Percentiles rank a stretch among this genome's conserved stretches.
These are phyloP conservation scores for Haplosporangium gracile DNA, from an alignment of 192 early-diverging fungal species.

Conservation along the genomic window DNA sequence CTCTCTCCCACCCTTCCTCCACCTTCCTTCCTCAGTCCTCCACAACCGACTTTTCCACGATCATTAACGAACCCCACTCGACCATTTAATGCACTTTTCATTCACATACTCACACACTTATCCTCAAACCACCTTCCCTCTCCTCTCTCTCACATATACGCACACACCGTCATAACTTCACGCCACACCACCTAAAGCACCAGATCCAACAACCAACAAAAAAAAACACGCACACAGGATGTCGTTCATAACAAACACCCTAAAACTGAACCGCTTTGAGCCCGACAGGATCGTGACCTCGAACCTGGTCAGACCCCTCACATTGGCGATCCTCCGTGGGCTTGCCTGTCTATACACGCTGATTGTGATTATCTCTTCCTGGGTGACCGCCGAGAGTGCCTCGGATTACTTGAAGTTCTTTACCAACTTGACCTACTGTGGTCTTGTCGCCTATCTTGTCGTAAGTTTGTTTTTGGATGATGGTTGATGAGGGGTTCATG, in stretches of 20 bases:
- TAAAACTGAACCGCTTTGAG: conserved; percentile 47
- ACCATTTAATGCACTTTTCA: too few species aligned
- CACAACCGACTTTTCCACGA: background rate
- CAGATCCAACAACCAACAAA: background rate
- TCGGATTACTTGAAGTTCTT: conserved; percentile 38
- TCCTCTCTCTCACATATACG: background rate
- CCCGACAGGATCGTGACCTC: conserved; percentile 57
- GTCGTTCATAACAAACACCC: background rate
- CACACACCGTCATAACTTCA: background rate
- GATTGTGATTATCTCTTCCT: conserved; percentile 40
- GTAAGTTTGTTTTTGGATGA: conserved; percentile 26
- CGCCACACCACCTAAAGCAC: background rate
- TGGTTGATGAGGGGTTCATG: background rate
- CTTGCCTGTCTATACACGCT: conserved; percentile 18
- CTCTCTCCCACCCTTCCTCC: background rate
- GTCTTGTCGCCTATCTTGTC: conserved; percentile 41
- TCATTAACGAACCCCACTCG: background rate
- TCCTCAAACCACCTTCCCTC: background rate
- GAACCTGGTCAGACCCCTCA: conserved; percentile 43
- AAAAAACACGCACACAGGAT: background rate
- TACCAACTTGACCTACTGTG: conserved; percentile 49
- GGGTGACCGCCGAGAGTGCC: conserved; percentile 18
- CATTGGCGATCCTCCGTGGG: conserved; percentile 37
- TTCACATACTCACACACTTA: too few species aligned
- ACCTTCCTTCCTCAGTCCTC: too few species aligned